Evolutionary conservation across 1,284 basidiomycete genomes (phyloP).

Genomic region (Limonomyces culmigenus): DNA sequence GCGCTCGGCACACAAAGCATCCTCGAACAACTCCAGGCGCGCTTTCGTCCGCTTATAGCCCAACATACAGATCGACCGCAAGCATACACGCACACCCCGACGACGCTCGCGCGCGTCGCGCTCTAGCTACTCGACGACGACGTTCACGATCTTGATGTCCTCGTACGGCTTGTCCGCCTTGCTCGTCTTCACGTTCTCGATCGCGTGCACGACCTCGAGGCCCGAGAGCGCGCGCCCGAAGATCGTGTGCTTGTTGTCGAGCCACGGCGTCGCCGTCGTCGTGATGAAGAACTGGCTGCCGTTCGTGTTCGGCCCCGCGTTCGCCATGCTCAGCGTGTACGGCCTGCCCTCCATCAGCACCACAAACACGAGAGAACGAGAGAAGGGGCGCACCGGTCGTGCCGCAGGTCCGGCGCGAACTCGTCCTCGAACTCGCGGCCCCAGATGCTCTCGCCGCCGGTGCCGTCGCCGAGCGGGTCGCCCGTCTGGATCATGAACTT

Average conservation of each 20-base stretch:
- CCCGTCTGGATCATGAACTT: constrained; percentile 99
- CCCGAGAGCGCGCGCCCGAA: constrained; percentile 65
- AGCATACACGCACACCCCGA: too few species aligned
- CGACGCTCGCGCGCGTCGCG: too few species aligned
- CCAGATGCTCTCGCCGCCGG: constrained; percentile 95
- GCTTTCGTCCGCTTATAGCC: too few species aligned
- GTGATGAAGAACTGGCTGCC: constrained; percentile 99
- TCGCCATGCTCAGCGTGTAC: constrained; percentile 99
- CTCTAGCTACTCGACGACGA: constrained; percentile 55
- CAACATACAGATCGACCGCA: too few species aligned
- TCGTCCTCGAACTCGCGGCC: constrained; percentile 93
- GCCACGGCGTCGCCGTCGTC: constrained; percentile 87
- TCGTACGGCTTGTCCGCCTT: constrained; percentile 81
- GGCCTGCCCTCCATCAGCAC: constrained; percentile 33
- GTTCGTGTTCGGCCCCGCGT: constrained; percentile 87
- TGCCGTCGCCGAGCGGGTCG: constrained; percentile 93
- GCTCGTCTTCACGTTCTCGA: constrained; percentile 52
- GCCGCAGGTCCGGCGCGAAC: constrained; percentile 75
- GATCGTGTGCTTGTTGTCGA: constrained; percentile 93
- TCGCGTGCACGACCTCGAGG: constrained; percentile 39
- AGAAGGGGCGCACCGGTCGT: constrained; percentile 53
- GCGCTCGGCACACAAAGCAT: too few species aligned
- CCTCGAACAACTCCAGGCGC: too few species aligned
- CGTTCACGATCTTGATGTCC: constrained; percentile 78
- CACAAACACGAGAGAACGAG: constrained; percentile 1